phyloP scores from a whole-genome alignment of 176 grass and related monocot genomes.

The Guadua angustifolia region DNA sequence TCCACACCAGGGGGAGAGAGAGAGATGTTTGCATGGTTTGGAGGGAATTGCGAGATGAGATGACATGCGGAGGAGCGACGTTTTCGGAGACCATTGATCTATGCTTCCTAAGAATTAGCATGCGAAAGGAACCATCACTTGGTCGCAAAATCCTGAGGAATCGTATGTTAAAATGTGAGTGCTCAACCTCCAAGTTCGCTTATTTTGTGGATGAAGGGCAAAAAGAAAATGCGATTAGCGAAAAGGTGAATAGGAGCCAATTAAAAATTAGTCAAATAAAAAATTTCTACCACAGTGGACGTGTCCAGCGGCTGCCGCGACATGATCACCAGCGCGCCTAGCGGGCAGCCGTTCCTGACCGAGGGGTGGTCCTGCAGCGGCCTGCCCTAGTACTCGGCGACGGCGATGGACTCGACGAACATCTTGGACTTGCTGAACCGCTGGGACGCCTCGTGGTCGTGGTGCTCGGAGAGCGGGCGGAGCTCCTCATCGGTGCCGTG shows the following conservation, averaged over 20 bases:
- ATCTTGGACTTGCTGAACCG: conserved; percentile 71
- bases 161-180: too few relatives aligned
- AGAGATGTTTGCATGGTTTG: conserved; percentile 33
- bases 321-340: conserved; percentile 61
- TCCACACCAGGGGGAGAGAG: background rate
- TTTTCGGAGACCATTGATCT: conserved; percentile 31
- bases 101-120: background rate
- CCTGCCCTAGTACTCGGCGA: conserved; percentile 83
- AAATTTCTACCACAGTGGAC: conserved; percentile 54
- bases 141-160: too few relatives aligned
- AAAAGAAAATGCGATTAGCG: too few relatives aligned
- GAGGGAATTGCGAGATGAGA: conserved; percentile 36
- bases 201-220: too few relatives aligned
- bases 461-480: conserved; percentile 42
- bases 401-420: conserved; percentile 69
- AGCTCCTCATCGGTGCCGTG: conserved; percentile 35
- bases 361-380: conserved; percentile 84
- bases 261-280: too few relatives aligned
- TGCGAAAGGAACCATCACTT: too few relatives aligned
- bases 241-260: too few relatives aligned
- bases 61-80: conserved; percentile 33
- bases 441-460: conserved; percentile 58
- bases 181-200: too few relatives aligned
- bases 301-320: conserved; percentile 63
- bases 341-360: conserved; percentile 71